phyloP scores from a whole-genome alignment of 257 asterid genomes.

The Solanum megistacrolobum region DNA sequence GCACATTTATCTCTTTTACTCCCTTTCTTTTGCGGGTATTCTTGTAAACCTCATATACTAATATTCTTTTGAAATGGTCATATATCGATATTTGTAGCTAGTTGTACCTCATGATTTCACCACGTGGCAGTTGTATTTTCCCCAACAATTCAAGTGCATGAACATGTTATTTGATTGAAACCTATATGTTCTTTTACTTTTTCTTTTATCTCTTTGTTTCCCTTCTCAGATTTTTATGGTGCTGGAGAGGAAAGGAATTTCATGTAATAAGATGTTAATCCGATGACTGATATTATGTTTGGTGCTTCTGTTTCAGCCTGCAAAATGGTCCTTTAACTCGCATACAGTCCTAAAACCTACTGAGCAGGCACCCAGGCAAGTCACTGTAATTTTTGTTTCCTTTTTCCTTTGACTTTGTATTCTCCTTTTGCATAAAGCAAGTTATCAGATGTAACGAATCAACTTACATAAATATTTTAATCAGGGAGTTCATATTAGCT shows the following conservation, averaged over 20 bases:
- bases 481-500: not conserved
- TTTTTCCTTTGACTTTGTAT: not conserved
- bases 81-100: not conserved
- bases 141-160: not conserved
- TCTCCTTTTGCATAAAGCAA: not conserved
- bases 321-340: slow-evolving; percentile 86
- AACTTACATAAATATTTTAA: not conserved
- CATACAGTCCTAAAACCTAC: slow-evolving; percentile 75
- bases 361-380: slow-evolving; percentile 77
- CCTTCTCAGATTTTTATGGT: not conserved
- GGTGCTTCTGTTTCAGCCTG: slow-evolving; percentile 52
- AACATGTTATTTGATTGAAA: not conserved
- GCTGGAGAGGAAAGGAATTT: not conserved
- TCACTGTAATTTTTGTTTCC: not conserved
- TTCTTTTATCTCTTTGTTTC: not conserved
- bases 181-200: not conserved
- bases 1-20: not conserved
- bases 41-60: not conserved
- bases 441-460: not conserved
- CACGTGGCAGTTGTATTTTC: not conserved
- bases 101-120: not conserved
- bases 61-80: not conserved
- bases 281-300: not conserved
- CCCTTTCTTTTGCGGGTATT: not conserved
- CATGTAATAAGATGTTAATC: not conserved